These are phyloP conservation scores for Penicillium taxi DNA, from an alignment of 495 filamentous ascomycete species.

Conservation along the genomic window DNA sequence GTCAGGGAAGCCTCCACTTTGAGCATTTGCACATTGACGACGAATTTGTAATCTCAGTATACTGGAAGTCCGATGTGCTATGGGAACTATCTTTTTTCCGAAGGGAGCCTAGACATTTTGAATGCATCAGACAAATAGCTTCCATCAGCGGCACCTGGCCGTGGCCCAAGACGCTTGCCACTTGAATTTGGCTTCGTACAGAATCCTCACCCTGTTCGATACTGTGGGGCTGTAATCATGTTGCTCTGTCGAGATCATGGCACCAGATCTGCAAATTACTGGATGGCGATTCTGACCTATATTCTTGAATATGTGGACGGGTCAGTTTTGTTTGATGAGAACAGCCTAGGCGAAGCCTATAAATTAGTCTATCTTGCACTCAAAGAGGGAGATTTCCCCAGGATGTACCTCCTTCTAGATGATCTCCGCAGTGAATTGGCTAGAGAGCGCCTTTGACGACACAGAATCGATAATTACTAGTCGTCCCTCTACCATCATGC, in stretches of 20 bases:
- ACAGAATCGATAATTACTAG: too few relatives aligned
- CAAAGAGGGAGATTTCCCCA: conserved; percentile 14
- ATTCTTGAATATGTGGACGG: conserved; percentile 21
- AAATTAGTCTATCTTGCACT: conserved; percentile 15
- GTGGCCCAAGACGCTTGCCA: too few relatives aligned
- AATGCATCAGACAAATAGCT: conserved; percentile 13
- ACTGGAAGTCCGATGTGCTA: conserved; percentile 18
- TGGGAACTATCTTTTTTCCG: conserved; percentile 12
- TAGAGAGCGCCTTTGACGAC: too few relatives aligned
- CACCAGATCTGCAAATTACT: conserved; percentile 10
- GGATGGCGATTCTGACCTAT: conserved; percentile 22
- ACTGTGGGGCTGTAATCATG: conserved; percentile 19
- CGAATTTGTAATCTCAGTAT: conserved; percentile 15
- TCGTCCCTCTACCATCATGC: too few relatives aligned
- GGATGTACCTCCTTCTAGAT: conserved; percentile 16
- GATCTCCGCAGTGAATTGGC: conserved; percentile 9
- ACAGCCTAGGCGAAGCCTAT: conserved; percentile 11
- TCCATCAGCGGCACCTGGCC: conserved; percentile 13
- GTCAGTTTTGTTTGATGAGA: conserved; percentile 17
- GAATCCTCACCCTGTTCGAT: conserved; percentile 16
- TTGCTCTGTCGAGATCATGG: conserved; percentile 20
- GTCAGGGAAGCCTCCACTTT: conserved; percentile 1
- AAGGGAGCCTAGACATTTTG: conserved; percentile 1
- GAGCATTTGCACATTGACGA: conserved; percentile 19
- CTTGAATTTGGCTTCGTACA: too few relatives aligned